Base-by-base conservation (phyloP, 176 grass and related monocot genomes). In the Tillandsia fasciculata region DNA sequence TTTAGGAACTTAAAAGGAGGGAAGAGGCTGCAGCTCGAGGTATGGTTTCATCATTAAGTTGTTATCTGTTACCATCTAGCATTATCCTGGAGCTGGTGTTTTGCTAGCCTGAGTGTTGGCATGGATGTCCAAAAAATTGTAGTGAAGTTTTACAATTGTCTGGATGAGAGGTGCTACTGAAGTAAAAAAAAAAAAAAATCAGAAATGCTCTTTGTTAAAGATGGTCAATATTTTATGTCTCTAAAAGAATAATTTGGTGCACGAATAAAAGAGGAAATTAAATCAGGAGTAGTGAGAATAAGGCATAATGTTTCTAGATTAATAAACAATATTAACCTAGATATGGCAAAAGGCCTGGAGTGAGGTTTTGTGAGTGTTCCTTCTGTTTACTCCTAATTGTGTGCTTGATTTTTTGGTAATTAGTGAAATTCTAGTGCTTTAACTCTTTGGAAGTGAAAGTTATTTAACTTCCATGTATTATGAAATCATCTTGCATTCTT, bases 11-110 rank as follows among this genome's bases (percentile, higher is more conserved):
- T 7, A 67, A 67, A 67, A 26, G 64, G 33, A 28, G 64, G 64
- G 64, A 67, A 48, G 64, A 67, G 29, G 64, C 64, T 48, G 64
- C 64, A 48, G 27, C 24, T 6, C 51, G 74, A 12, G 74, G 74
- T 77, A 77, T 14, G 17, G 26, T 69, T 48, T 54, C 9, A 50
- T 68, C 68, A 18, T 7, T 23, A 11, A 42, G 4, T 68, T 42
- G 23, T 28, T 18, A 28, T 58, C 8, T 58, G 9, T 58, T 13
- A n/a, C 18, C 2, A 12, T 58, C 17, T 57, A 12, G 12, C 14
- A 13, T 54, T 15, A 54, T 54, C 11, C 12, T 0, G 15, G 52
- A 54, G 52, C 12, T 13, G 15, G 15, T 58, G 14, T 8, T 58
- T 58, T 7, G 14, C 2, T 7, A 58, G 14, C 20, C 54, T 17